Evolutionary conservation across 2,329 filamentous ascomycete species (phyloP).

Genomic region (Epicoccum nigrum): DNA sequence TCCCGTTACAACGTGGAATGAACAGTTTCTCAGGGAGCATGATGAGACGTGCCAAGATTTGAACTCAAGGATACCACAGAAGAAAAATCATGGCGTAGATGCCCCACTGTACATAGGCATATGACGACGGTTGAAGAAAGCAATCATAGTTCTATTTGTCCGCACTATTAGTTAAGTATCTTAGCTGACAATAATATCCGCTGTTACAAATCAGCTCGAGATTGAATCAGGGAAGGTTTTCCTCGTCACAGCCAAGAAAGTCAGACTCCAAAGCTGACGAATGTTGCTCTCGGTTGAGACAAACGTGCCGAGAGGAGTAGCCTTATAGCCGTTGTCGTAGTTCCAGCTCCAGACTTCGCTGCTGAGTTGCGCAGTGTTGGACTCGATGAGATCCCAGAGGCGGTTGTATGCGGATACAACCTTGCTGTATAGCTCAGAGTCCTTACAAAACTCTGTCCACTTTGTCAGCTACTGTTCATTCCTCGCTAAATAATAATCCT

Average conservation of each 20-base stretch:
- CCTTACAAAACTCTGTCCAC: conserved; percentile 56
- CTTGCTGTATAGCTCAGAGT: conserved; percentile 53
- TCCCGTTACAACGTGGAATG: too few relatives aligned
- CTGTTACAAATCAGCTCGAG: not conserved
- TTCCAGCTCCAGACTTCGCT: conserved; percentile 69
- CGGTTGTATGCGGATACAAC: conserved; percentile 61
- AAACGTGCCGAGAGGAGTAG: conserved; percentile 59
- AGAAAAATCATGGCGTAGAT: too few relatives aligned
- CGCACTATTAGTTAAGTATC: not conserved
- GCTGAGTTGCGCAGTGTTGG: conserved; percentile 58
- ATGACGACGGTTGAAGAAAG: too few relatives aligned
- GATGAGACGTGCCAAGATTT: too few relatives aligned
- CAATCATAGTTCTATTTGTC: too few relatives aligned
- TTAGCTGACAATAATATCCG: not conserved
- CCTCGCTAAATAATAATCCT: not conserved
- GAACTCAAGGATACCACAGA: too few relatives aligned
- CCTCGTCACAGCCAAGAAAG: conserved; percentile 61
- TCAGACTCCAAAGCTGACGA: conserved; percentile 64
- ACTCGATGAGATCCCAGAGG: conserved; percentile 67
- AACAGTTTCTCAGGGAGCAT: too few relatives aligned
- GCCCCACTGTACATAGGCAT: too few relatives aligned
- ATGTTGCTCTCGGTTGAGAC: conserved; percentile 61
- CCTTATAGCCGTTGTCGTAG: conserved; percentile 58
- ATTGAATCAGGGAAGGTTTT: conserved; percentile 34
- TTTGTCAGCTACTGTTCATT: conserved; percentile 23